Conservation (phyloP, 805 yeast genomes). For the Starmerella bacillaris region DNA sequence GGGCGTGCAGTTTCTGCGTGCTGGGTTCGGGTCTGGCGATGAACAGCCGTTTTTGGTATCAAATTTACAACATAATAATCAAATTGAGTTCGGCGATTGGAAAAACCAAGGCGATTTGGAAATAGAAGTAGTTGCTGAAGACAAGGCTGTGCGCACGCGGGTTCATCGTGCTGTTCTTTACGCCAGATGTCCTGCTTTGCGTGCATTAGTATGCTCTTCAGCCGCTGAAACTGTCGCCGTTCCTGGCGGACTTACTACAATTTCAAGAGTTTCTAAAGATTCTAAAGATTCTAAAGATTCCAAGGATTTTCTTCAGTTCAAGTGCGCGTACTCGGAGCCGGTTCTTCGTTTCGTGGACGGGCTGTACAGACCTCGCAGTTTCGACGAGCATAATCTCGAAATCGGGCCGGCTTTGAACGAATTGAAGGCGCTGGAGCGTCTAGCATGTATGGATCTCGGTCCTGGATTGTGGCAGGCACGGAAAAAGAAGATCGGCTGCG, state of each 20-base stretch:
- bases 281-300: not conserved
- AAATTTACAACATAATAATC: too few species aligned
- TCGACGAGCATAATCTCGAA: too few species aligned
- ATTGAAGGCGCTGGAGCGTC: slow-evolving; percentile 10
- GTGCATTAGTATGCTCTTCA: not conserved
- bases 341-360: slow-evolving; percentile 9
- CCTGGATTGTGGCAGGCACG: slow-evolving; percentile 12
- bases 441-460: slow-evolving; percentile 7
- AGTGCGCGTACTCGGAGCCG: not conserved
- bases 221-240: not conserved
- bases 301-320: not conserved
- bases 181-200: slow-evolving; percentile 14
- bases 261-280: too few species aligned
- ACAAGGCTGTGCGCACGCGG: not conserved
- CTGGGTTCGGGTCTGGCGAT: slow-evolving; percentile 2
- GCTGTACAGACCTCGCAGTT: slow-evolving; percentile 1
- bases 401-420: slow-evolving; percentile 4
- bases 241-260: too few species aligned
- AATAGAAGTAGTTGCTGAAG: not conserved
- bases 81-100: not conserved
- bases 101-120: not conserved
- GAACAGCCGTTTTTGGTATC: too few species aligned
- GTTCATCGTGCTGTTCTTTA: slow-evolving; percentile 11
- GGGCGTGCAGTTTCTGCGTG: slow-evolving; percentile 9
- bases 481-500: slow-evolving; percentile 7